A percentile compares a stretch with the other conserved stretches of the same genome.
Evolutionary conservation across 176 grass and related monocot genomes (phyloP).

Genomic region (Dendrocalamus sinicus): DNA sequence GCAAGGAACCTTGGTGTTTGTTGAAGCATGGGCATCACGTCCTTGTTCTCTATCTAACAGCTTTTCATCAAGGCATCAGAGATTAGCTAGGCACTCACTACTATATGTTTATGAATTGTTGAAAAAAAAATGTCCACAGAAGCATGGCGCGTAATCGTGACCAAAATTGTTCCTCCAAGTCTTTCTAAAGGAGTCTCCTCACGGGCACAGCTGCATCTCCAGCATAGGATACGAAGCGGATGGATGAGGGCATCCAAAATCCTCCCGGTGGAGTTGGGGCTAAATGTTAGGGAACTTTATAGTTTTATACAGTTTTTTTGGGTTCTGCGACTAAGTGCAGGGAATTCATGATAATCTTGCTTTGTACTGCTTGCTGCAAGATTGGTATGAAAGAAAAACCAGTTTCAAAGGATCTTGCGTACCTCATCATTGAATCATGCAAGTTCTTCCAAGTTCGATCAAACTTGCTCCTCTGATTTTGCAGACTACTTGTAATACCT

Average conservation of each 20-base stretch:
- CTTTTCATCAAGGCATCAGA: not conserved
- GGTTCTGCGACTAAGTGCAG: not conserved
- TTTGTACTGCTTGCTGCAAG: not conserved
- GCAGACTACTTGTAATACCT: no score
- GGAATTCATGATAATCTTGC: not conserved
- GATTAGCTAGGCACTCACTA: not conserved
- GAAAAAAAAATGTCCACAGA: no score
- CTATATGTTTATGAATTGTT: not conserved
- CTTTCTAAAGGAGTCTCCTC: not conserved
- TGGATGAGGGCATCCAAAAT: not conserved
- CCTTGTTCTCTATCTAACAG: not conserved
- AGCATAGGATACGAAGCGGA: not conserved
- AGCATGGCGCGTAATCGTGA: not conserved
- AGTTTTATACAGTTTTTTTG: no score
- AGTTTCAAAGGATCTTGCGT: not conserved
- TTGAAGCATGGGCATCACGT: constrained; percentile 2
- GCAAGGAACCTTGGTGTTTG: not conserved
- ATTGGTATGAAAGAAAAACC: not conserved
- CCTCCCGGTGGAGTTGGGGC: no score
- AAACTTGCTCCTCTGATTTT: not conserved
- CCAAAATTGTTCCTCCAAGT: not conserved
- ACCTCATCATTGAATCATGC: not conserved
- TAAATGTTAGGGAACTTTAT: no score
- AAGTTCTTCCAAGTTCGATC: not conserved
- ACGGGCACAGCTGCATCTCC: not conserved